A percentile compares a stretch with the other conserved stretches of the same genome.
Evolutionary conservation across 176 grass and related monocot genomes (phyloP).

Genomic region (Musa troglodytarum): DNA sequence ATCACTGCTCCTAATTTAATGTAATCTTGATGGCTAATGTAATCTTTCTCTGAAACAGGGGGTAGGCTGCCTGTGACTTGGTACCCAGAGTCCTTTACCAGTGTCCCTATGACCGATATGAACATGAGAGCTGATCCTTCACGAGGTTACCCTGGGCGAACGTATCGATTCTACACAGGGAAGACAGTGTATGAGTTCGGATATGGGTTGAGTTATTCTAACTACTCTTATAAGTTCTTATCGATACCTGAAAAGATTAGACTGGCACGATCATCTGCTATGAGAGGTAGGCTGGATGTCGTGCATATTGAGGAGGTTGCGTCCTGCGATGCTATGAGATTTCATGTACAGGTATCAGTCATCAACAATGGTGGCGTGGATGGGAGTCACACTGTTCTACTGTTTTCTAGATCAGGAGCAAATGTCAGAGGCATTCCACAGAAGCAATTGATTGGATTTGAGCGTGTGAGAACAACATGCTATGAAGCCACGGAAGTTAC

Average conservation of each 20-base stretch:
- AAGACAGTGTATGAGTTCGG: slow-evolving; percentile 67
- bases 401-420: slow-evolving; percentile 42
- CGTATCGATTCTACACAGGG: slow-evolving; percentile 83
- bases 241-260: slow-evolving; percentile 48
- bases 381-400: slow-evolving; percentile 48
- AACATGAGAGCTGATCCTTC: slow-evolving; percentile 69
- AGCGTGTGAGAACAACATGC: slow-evolving; percentile 37
- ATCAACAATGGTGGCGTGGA: slow-evolving; percentile 54
- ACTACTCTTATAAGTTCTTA: slow-evolving; percentile 48
- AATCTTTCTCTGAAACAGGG: slow-evolving; percentile 29
- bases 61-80: slow-evolving; percentile 67
- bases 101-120: slow-evolving; percentile 86
- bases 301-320: slow-evolving; percentile 44
- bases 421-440: slow-evolving; percentile 34
- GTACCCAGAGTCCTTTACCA: slow-evolving; percentile 77
- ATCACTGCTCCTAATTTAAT: no score
- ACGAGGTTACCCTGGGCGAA: slow-evolving; percentile 71
- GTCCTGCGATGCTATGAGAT: slow-evolving; percentile 51
- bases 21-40: neutral
- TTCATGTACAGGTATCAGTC: slow-evolving; percentile 49
- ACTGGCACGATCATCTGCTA: slow-evolving; percentile 23
- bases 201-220: slow-evolving; percentile 79
- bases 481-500: slow-evolving; percentile 29
- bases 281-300: slow-evolving; percentile 38
- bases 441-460: slow-evolving; percentile 74